phyloP scores from a whole-genome alignment of 2,329 filamentous ascomycete genomes.

The Fusarium concolor region DNA sequence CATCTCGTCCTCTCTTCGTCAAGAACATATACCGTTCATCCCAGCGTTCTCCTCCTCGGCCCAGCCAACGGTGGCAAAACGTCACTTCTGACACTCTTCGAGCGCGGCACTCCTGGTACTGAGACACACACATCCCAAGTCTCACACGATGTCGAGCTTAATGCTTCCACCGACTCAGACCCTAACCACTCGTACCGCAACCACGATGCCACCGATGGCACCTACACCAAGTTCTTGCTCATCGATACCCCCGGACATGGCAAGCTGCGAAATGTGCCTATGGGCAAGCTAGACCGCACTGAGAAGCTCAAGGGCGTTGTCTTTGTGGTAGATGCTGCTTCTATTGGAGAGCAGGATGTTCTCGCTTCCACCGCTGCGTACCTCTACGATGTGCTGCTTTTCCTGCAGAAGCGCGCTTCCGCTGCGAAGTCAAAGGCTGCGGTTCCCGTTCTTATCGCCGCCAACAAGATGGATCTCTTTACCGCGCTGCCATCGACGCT shows the following conservation, averaged over 20 bases:
- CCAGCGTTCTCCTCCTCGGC: conserved; percentile 83
- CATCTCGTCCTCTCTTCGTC: conserved; percentile 79
- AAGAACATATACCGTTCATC: conserved; percentile 72
- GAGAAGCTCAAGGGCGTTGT: conserved; percentile 77
- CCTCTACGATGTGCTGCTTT: conserved; percentile 88
- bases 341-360: conserved; percentile 67
- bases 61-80: conserved; percentile 90
- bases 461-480: conserved; percentile 96
- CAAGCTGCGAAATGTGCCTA: conserved; percentile 82
- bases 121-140: conserved; percentile 68
- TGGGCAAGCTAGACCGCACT: conserved; percentile 60
- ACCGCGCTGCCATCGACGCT: conserved; percentile 85
- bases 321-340: conserved; percentile 89
- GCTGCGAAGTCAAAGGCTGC: conserved; percentile 51
- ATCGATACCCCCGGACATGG: conserved; percentile 95
- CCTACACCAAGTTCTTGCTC: conserved; percentile 77
- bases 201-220: conserved; percentile 65
- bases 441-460: conserved; percentile 84
- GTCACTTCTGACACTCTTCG: conserved; percentile 79
- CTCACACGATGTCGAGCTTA: conserved; percentile 65
- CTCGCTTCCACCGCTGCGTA: conserved; percentile 83
- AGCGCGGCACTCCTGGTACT: conserved; percentile 62
- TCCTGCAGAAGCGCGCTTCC: conserved; percentile 79
- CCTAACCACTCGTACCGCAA: conserved; percentile 62
- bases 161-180: conserved; percentile 60